A percentile compares a stretch with the other conserved stretches of the same genome.
phyloP scores from a whole-genome alignment of 352 stramenopile genomes.

The Globisporangium alternatum region DNA sequence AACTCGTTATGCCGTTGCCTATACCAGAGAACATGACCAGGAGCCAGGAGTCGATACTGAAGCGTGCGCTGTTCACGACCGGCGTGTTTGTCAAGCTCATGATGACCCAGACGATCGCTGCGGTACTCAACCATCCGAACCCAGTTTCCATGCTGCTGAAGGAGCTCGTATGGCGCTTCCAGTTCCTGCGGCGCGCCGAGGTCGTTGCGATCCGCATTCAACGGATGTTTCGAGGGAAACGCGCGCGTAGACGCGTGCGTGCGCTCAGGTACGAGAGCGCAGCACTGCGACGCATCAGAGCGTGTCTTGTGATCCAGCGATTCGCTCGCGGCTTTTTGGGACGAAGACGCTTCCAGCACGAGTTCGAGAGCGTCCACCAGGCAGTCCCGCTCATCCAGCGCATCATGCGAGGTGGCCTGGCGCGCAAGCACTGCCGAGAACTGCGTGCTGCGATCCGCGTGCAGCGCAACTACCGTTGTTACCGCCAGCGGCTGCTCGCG shows the following conservation, averaged over 20 bases:
- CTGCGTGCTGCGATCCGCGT: constrained; percentile 38
- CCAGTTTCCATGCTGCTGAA: constrained; percentile 42
- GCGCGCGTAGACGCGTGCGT: constrained; percentile 39
- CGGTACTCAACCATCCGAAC: constrained; percentile 36
- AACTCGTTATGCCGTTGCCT: not conserved
- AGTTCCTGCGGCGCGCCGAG: constrained; percentile 46
- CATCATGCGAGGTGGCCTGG: constrained; percentile 42
- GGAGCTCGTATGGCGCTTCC: constrained; percentile 53
- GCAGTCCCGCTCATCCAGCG: constrained; percentile 59
- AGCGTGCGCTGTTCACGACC: not conserved
- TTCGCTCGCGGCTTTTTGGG: constrained; percentile 58
- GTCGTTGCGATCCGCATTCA: constrained; percentile 63
- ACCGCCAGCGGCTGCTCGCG: constrained; percentile 49
- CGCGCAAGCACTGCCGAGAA: constrained; percentile 29
- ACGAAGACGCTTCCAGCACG: constrained; percentile 32
- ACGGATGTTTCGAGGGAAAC: constrained; percentile 65
- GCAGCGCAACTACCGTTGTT: constrained; percentile 56
- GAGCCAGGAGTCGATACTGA: constrained; percentile 1
- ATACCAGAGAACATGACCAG: not conserved
- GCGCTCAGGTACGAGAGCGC: constrained; percentile 34
- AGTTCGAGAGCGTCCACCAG: constrained; percentile 28
- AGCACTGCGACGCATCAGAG: constrained; percentile 34
- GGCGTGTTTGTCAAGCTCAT: not conserved
- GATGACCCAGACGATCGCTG: not conserved
- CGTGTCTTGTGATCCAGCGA: constrained; percentile 40